phyloP scores from a whole-genome alignment of 768 basidiomycete genomes.

The Suillus spraguei region DNA sequence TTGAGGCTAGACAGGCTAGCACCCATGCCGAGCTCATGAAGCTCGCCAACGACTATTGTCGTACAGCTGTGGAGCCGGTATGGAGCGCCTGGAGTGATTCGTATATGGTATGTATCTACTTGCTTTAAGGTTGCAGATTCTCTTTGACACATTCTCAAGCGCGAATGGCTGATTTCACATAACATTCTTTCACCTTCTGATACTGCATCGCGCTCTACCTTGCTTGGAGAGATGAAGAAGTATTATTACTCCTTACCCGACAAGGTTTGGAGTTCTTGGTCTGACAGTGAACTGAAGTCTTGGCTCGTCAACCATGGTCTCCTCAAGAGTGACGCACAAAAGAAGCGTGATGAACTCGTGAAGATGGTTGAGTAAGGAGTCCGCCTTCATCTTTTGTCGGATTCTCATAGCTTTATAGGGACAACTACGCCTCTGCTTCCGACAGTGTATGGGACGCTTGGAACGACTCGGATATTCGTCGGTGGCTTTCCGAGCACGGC shows the following conservation, averaged over 20 bases:
- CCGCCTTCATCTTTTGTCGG: background rate
- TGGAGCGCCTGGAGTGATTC: constrained; percentile 90
- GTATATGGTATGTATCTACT: constrained; percentile 59
- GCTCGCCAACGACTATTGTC: constrained; percentile 72
- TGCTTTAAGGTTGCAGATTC: background rate
- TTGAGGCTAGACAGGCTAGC: constrained; percentile 56
- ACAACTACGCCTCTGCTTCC: constrained; percentile 64
- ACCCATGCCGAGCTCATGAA: constrained; percentile 68
- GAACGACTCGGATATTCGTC: constrained; percentile 70
- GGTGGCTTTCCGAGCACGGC: constrained; percentile 76
- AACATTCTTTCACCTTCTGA: constrained; percentile 65
- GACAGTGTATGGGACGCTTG: constrained; percentile 70
- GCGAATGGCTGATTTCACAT: constrained; percentile 83
- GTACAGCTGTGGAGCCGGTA: constrained; percentile 57
- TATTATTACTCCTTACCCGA: constrained; percentile 74
- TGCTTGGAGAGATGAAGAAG: constrained; percentile 67
- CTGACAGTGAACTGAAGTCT: constrained; percentile 70
- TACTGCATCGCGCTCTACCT: constrained; percentile 54
- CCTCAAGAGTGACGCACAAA: constrained; percentile 70
- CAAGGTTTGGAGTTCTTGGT: constrained; percentile 67
- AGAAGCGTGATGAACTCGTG: constrained; percentile 74
- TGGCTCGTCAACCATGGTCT: constrained; percentile 81
- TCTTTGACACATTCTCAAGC: constrained; percentile 41
- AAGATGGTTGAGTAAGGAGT: constrained; percentile 64
- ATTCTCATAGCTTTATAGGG: constrained; percentile 38